These are phyloP conservation scores for Bidens hawaiensis DNA, from an alignment of 140 eudicot species.

Conservation along the genomic window DNA sequence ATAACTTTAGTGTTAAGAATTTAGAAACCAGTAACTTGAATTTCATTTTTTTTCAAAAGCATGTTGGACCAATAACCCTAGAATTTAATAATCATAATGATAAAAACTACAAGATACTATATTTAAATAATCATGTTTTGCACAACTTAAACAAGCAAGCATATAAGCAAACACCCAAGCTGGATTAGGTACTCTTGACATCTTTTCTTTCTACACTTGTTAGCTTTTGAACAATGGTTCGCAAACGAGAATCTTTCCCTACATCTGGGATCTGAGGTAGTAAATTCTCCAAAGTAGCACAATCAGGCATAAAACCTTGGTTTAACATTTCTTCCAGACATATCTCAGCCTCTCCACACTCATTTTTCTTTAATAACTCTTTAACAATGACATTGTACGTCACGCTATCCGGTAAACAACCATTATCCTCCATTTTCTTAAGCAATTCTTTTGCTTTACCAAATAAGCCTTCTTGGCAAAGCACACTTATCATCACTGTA, in stretches of 20 bases:
- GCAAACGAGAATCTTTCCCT: background rate
- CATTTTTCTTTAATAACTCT: slow-evolving; percentile 1
- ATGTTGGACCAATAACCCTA: no score
- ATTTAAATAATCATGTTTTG: no score
- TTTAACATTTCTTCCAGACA: slow-evolving; percentile 4
- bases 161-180: no score
- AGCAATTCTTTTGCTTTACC: background rate
- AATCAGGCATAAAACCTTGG: slow-evolving; percentile 9
- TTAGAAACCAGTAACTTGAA: no score
- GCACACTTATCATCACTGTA: slow-evolving; percentile 15
- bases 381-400: slow-evolving; percentile 10
- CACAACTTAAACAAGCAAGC: no score
- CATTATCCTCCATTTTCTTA: background rate
- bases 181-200: no score
- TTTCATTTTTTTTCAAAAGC: no score
- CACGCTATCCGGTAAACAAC: background rate
- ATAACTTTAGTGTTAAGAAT: no score
- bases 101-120: no score
- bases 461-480: slow-evolving; percentile 1
- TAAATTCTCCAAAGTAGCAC: background rate
- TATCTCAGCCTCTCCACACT: background rate
- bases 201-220: background rate
- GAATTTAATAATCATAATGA: no score
- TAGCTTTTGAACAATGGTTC: background rate
- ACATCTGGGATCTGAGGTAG: background rate